Evolutionary conservation across 225 moss, liverwort and hornwort genomes (phyloP).

Genomic region (Polytrichum commune): DNA sequence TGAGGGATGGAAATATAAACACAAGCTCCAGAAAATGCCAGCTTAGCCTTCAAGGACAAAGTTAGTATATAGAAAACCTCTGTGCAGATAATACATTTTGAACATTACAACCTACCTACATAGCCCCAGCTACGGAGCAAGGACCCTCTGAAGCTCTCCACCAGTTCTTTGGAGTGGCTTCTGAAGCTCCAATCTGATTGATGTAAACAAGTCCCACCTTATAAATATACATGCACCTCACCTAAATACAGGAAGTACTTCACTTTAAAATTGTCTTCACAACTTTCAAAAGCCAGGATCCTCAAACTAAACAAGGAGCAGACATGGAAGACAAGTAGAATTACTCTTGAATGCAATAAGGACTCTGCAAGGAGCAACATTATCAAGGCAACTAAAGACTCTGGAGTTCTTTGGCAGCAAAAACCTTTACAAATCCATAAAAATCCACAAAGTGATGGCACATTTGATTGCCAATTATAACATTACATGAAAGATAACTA

Average conservation of each 20-base stretch:
- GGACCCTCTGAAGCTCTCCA: slow-evolving; percentile 17
- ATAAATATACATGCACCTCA: too few relatives aligned
- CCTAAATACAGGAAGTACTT: too few relatives aligned
- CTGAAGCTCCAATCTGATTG: slow-evolving; percentile 43
- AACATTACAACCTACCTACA: slow-evolving; percentile 23
- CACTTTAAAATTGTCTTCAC: background rate
- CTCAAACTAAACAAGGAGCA: too few relatives aligned
- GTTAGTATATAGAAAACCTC: slow-evolving; percentile 25
- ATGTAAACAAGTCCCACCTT: slow-evolving; percentile 25
- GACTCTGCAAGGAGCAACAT: too few relatives aligned
- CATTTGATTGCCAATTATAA: background rate
- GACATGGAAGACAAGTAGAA: too few relatives aligned
- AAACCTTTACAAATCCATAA: too few relatives aligned
- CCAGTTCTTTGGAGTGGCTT: background rate
- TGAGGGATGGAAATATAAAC: too few relatives aligned
- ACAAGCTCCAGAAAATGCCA: too few relatives aligned
- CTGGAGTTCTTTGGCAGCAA: too few relatives aligned
- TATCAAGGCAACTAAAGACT: too few relatives aligned
- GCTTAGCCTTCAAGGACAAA: background rate
- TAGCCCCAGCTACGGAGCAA: slow-evolving; percentile 31
- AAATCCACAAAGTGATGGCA: background rate
- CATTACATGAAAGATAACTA: too few relatives aligned
- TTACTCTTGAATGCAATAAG: too few relatives aligned
- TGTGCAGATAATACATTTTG: slow-evolving; percentile 16
- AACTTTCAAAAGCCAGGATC: background rate